phyloP scores from a whole-genome alignment of 495 filamentous ascomycete species.

The Glonium stellatum region DNA sequence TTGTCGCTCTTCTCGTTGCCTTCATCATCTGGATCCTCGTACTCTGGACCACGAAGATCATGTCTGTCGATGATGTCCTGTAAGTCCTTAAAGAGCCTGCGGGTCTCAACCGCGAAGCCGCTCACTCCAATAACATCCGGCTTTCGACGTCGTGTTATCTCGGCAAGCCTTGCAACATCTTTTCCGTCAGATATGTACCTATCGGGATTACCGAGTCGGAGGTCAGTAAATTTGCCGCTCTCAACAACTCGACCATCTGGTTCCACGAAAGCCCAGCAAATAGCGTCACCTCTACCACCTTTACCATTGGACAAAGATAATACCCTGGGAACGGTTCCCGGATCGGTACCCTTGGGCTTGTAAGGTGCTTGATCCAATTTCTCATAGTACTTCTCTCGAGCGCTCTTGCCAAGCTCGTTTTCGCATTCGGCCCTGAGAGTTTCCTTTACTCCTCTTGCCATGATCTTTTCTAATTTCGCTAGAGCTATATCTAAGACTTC shows the following conservation, averaged over 20 bases:
- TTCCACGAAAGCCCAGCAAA: constrained; percentile 87
- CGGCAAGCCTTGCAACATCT: constrained; percentile 59
- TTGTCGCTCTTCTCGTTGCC: constrained; percentile 57
- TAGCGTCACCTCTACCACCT: constrained; percentile 68
- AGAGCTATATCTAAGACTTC: constrained; percentile 80
- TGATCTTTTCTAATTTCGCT: constrained; percentile 69
- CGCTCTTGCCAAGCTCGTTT: constrained; percentile 71
- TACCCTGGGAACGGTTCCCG: constrained; percentile 82
- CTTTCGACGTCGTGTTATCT: constrained; percentile 63
- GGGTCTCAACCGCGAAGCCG: constrained; percentile 84
- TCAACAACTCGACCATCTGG: constrained; percentile 86
- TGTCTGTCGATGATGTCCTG: constrained; percentile 67
- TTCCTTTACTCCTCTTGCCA: constrained; percentile 87
- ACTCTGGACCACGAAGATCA: constrained; percentile 65
- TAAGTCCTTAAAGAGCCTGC: constrained; percentile 72
- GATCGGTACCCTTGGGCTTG: constrained; percentile 86
- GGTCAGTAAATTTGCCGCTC: constrained; percentile 74
- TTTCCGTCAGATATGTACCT: constrained; percentile 56
- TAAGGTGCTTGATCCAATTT: constrained; percentile 92
- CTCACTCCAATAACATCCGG: constrained; percentile 88
- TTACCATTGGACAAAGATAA: constrained; percentile 78
- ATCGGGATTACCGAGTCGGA: constrained; percentile 61
- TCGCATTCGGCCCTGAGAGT: constrained; percentile 86
- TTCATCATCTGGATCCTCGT: constrained; percentile 59
- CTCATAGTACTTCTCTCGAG: constrained; percentile 76